Percentiles rank a stretch among this genome's conserved stretches.
These are phyloP conservation scores for Kingdonia uniflora DNA, from an alignment of 164 flowering plant species.

Conservation along the genomic window DNA sequence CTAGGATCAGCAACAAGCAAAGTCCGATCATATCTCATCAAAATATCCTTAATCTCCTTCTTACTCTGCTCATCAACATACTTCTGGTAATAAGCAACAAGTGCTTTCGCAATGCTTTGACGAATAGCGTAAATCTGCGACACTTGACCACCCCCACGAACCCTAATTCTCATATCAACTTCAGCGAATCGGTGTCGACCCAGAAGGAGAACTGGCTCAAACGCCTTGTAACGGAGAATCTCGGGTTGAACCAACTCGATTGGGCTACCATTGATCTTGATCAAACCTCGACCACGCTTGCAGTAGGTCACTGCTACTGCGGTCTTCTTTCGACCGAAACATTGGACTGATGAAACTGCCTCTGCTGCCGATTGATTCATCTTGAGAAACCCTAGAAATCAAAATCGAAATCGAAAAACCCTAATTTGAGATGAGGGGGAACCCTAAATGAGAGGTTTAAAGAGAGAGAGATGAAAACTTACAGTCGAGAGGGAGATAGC, in stretches of 20 bases:
- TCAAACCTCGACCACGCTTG: slow-evolving; percentile 64
- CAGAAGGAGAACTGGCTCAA: slow-evolving; percentile 63
- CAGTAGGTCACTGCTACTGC: slow-evolving; percentile 79
- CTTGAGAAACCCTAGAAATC: too few species aligned
- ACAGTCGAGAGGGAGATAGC: too few species aligned
- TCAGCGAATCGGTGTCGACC: slow-evolving; percentile 62
- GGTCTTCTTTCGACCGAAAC: slow-evolving; percentile 78
- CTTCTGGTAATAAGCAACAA: slow-evolving; percentile 73
- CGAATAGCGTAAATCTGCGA: slow-evolving; percentile 78
- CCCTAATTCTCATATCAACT: slow-evolving; percentile 75
- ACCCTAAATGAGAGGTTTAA: too few species aligned
- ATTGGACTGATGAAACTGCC: slow-evolving; percentile 48
- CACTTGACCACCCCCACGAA: slow-evolving; percentile 71
- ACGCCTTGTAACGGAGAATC: slow-evolving; percentile 68
- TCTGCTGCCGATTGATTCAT: slow-evolving; percentile 8
- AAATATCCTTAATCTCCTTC: slow-evolving; percentile 74
- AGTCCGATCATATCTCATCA: slow-evolving; percentile 63
- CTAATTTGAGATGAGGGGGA: too few species aligned
- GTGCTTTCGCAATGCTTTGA: slow-evolving; percentile 75
- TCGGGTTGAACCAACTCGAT: slow-evolving; percentile 72
- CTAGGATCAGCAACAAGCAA: slow-evolving; percentile 75
- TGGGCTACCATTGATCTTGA: slow-evolving; percentile 77
- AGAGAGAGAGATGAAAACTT: too few species aligned
- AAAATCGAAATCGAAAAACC: too few species aligned
- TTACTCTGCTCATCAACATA: slow-evolving; percentile 70